phyloP scores from a whole-genome alignment of 140 eudicot genomes.

The Anethum foeniculum region DNA sequence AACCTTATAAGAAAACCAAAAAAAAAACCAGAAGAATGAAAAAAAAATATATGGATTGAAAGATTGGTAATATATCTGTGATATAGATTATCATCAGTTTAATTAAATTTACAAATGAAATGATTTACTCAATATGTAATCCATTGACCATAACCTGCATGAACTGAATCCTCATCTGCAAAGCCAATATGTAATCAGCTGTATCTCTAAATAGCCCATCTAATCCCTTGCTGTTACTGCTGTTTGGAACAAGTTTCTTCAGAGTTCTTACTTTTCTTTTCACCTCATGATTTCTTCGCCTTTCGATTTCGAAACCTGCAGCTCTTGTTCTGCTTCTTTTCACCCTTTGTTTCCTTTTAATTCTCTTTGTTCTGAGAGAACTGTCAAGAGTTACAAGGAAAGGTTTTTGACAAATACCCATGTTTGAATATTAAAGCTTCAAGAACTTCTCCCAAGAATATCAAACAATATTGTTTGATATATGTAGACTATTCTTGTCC shows the following conservation, averaged over 20 bases:
- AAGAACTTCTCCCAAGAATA: conserved; percentile 10
- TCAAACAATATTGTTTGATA: conserved; percentile 3
- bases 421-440: conserved; percentile 7
- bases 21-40: neutral
- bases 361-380: conserved; percentile 13
- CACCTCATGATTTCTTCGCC: conserved; percentile 17
- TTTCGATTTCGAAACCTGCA: conserved; percentile 22
- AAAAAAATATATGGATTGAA: neutral
- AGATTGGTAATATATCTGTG: neutral
- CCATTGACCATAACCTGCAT: conserved; percentile 69
- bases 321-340: conserved; percentile 16
- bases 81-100: neutral
- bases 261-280: conserved; percentile 51
- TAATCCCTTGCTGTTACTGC: conserved; percentile 33
- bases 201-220: conserved; percentile 66
- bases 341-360: conserved; percentile 12
- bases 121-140: conserved; percentile 15
- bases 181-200: conserved; percentile 50
- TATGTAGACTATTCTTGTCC: conserved; percentile 7
- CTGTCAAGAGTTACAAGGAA: conserved; percentile 17
- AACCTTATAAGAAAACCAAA: neutral
- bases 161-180: conserved; percentile 48
- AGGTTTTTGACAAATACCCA: conserved; percentile 31
- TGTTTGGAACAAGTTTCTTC: conserved; percentile 56
- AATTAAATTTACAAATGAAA: conserved; percentile 10